phyloP scores from a whole-genome alignment of 805 yeast genomes.

The Myxozyma neotropica region DNA sequence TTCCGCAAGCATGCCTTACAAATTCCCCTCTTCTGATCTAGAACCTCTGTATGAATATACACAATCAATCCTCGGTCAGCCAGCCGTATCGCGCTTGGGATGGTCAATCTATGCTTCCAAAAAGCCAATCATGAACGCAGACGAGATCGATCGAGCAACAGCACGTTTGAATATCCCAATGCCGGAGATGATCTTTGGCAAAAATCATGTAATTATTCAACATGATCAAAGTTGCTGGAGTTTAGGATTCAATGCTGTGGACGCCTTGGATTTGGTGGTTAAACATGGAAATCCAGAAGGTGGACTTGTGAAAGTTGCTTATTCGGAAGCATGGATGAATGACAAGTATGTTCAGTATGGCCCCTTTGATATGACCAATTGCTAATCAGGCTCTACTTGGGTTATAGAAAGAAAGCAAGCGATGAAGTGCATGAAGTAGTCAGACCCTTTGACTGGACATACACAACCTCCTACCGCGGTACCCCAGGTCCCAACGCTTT shows the following conservation, averaged over 20 bases:
- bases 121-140: constrained; percentile 73
- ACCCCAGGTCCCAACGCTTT: constrained; percentile 22
- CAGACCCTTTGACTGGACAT: constrained; percentile 96
- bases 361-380: too few species aligned
- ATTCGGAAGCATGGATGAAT: constrained; percentile 79
- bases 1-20: background rate
- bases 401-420: constrained; percentile 26
- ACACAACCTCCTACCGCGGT: constrained; percentile 79
- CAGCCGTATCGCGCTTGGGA: constrained; percentile 39
- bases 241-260: constrained; percentile 72
- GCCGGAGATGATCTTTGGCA: constrained; percentile 98
- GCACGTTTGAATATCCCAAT: constrained; percentile 69
- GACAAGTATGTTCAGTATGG: constrained; percentile 35
- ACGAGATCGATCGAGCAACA: constrained; percentile 71
- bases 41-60: constrained; percentile 4
- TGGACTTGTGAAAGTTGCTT: constrained; percentile 68
- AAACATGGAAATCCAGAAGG: constrained; percentile 52
- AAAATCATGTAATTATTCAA: constrained; percentile 62
- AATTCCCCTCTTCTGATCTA: constrained; percentile 12
- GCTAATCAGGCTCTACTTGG: too few species aligned
- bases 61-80: background rate
- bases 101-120: constrained; percentile 78
- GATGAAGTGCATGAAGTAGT: constrained; percentile 60
- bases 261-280: constrained; percentile 65
- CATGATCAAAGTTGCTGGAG: constrained; percentile 49